Base-by-base conservation (phyloP, 2,329 filamentous ascomycete genomes). In the Drechslera avenae region DNA sequence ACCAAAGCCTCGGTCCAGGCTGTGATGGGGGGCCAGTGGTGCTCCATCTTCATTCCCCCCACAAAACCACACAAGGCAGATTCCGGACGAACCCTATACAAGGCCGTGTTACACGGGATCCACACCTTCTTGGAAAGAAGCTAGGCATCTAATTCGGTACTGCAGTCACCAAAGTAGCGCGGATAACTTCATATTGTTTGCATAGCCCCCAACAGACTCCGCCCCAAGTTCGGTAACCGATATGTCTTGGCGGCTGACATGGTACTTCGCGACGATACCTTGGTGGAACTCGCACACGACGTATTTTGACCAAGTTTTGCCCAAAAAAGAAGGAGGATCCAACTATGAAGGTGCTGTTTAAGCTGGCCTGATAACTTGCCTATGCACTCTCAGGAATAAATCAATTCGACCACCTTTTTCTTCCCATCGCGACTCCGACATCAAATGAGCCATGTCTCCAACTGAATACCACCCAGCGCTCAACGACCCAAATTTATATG, bases 401-500 rank as follows among this genome's bases (percentile, higher is more conserved):
- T 6, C 7, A 23, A 17, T 18, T 33, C 23, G n/a, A 35, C 1
- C 18, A 4, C 30, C 7, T 30, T 39, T 17, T 19, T 18, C 7
- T 30, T 39, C 30, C 14, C 13, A 33, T 9, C 26, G 3, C 30
- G 14, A n/a, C 13, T 26, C 17, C 17, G 10, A 10, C 10, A 36
- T 9, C 34, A 18, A 19, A 6, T 21, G 5, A 19, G 39, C 36
- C 43, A 46, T 46, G 43, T 46, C 34, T 18, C 23, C 30, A 17
- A 46, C 14, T 14, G 21, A 26, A 12, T 30, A 47, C 9, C 56
- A 44, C 10, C 54, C 53, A 3, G 53, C 56, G 30, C 58, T 63
- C n/a, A 48, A 62, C 32, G 54, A 62, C 17, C 55, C 57, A 4
- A 47, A 46, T 31, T 48, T 46, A 17, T 58, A 46, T 37, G 50